phyloP scores from a whole-genome alignment of 1,139 yeast species.

The Hanseniaspora uvarum region DNA sequence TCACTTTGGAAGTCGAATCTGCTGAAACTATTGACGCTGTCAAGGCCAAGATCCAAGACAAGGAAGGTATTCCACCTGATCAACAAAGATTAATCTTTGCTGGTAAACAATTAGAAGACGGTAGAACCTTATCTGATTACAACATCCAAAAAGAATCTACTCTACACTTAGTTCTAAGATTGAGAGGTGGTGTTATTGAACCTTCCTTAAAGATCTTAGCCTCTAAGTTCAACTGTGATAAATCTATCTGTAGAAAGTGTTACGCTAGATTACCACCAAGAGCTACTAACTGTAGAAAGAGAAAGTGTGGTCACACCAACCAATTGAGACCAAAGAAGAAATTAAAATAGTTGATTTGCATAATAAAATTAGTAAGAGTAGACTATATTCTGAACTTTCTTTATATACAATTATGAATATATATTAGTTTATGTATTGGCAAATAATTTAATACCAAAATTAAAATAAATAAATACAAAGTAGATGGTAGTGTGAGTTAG shows the following conservation, averaged over 20 bases:
- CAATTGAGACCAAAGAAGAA: constrained; percentile 99
- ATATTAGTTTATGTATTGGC: constrained; percentile 4
- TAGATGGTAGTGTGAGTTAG: background rate
- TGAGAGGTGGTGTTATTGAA: constrained; percentile 97
- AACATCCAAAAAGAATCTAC: constrained; percentile 93
- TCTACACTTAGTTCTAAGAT: constrained; percentile 75
- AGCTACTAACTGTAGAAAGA: constrained; percentile 99
- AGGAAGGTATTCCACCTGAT: constrained; percentile 92
- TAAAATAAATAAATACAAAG: background rate
- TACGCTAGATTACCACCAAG: constrained; percentile 99
- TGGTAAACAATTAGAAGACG: constrained; percentile 90
- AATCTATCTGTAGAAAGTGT: constrained; percentile 98
- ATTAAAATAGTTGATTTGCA: constrained; percentile 66
- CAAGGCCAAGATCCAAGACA: constrained; percentile 87
- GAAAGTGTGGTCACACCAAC: constrained; percentile 99
- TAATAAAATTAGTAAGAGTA: constrained; percentile 18
- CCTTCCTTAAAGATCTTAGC: constrained; percentile 99
- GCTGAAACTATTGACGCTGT: constrained; percentile 91
- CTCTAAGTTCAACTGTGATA: constrained; percentile 99
- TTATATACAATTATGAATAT: constrained; percentile 18
- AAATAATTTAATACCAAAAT: background rate
- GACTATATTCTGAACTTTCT: constrained; percentile 19
- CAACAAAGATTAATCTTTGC: constrained; percentile 90
- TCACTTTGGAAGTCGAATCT: constrained; percentile 89
- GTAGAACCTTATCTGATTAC: constrained; percentile 87